Conservation (phyloP, 2,329 filamentous ascomycete genomes). For the Sarocladiaceae sp. region DNA sequence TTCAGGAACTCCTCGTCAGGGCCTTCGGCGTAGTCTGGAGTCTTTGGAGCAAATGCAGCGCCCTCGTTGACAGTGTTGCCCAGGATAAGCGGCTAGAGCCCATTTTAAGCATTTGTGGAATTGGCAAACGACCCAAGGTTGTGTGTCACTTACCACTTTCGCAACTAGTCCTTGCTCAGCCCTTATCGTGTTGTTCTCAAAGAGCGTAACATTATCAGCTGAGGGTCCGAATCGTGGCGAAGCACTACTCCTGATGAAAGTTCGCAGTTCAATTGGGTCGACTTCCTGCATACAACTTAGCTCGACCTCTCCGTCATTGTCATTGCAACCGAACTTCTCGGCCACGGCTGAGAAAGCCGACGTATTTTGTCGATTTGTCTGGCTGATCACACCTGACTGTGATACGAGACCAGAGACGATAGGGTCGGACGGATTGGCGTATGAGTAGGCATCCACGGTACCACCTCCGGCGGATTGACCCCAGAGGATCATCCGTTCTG, state of each 20-base stretch:
- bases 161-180: neutral
- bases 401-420: conserved; percentile 43
- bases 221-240: neutral
- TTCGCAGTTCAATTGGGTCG: neutral
- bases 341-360: neutral
- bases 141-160: neutral
- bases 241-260: neutral
- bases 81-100: neutral
- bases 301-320: neutral
- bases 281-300: neutral
- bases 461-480: conserved; percentile 30
- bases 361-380: neutral
- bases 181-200: neutral
- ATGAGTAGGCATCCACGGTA: conserved; percentile 42
- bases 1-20: neutral
- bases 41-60: neutral
- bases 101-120: neutral
- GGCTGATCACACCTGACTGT: conserved; percentile 29
- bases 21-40: neutral
- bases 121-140: neutral
- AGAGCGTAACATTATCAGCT: neutral
- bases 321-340: neutral
- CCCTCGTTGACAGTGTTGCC: conserved; percentile 2
- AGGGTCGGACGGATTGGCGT: conserved; percentile 43
- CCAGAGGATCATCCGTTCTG: conserved; percentile 24